Conservation (phyloP, 306 rosid genomes). For the Abrus precatorius region DNA sequence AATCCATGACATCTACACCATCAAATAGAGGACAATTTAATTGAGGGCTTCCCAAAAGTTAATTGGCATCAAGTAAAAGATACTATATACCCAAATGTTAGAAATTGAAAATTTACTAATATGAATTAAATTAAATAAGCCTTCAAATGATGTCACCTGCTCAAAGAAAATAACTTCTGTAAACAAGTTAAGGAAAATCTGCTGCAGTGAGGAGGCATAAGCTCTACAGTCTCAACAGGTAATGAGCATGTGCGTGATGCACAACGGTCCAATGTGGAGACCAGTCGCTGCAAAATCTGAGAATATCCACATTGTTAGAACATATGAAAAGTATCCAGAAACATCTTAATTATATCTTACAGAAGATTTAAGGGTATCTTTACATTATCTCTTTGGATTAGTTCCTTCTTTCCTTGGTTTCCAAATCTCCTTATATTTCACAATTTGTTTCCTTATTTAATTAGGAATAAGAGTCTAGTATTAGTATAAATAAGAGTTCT, state of each 20-base stretch:
- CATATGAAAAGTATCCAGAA: not conserved
- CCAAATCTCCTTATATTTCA: not conserved
- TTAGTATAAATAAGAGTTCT: not conserved
- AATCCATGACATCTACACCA: constrained; percentile 24
- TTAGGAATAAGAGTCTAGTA: not conserved
- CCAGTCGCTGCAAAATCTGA: constrained; percentile 82
- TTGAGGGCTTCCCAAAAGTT: constrained; percentile 2
- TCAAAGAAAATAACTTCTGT: constrained; percentile 90
- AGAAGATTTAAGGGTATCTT: not conserved
- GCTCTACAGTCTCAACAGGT: constrained; percentile 96
- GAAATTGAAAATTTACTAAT: constrained; percentile 35
- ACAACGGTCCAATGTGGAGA: constrained; percentile 93
- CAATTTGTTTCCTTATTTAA: not conserved
- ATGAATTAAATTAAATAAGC: constrained; percentile 36
- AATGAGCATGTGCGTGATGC: constrained; percentile 93
- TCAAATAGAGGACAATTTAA: constrained; percentile 30
- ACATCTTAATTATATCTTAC: not conserved
- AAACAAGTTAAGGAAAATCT: constrained; percentile 92
- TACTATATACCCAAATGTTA: constrained; percentile 15
- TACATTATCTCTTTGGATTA: not conserved
- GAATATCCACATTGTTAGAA: constrained; percentile 40
- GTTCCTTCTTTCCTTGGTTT: not conserved
- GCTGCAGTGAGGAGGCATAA: constrained; percentile 91
- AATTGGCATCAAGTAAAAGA: constrained; percentile 33
- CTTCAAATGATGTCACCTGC: constrained; percentile 68